These are phyloP conservation scores for Solanum okadae DNA, from an alignment of 257 asterid genomes.

Conservation along the genomic window DNA sequence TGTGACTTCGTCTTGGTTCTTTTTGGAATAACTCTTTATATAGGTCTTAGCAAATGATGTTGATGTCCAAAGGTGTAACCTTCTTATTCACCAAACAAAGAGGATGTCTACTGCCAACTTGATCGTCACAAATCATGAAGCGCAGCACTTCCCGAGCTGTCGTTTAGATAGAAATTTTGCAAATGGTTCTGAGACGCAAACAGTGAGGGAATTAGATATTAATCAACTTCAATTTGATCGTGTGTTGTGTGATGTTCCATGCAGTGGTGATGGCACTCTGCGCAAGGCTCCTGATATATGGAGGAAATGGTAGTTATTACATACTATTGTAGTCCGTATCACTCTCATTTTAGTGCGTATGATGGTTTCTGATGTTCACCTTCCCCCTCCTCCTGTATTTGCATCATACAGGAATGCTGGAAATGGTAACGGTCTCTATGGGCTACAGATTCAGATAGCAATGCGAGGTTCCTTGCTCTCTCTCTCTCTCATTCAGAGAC, in stretches of 20 bases:
- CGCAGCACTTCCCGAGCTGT: slow-evolving; percentile 79
- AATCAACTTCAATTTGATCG: slow-evolving; percentile 71
- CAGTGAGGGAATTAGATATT: slow-evolving; percentile 17
- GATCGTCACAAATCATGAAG: slow-evolving; percentile 81
- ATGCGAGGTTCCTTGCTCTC: slow-evolving; percentile 62
- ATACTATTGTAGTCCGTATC: background rate
- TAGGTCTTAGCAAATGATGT: slow-evolving; percentile 77
- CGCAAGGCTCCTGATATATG: slow-evolving; percentile 82
- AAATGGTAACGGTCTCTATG: slow-evolving; percentile 82
- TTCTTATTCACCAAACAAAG: slow-evolving; percentile 79
- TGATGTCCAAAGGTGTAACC: slow-evolving; percentile 77
- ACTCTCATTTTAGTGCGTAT: slow-evolving; percentile 8
- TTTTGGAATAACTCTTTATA: background rate
- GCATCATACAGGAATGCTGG: slow-evolving; percentile 60
- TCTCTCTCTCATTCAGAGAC: background rate
- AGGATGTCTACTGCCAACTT: slow-evolving; percentile 81
- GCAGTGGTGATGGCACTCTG: slow-evolving; percentile 83
- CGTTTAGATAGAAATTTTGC: slow-evolving; percentile 28
- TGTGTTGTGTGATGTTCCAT: slow-evolving; percentile 78
- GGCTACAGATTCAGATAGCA: slow-evolving; percentile 92
- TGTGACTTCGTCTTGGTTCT: background rate
- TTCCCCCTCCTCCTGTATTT: background rate
- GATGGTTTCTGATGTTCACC: slow-evolving; percentile 27
- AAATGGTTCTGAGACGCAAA: slow-evolving; percentile 23
- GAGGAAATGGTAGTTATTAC: slow-evolving; percentile 54